Conservation (phyloP, 257 asterid genomes). For the Solanum dulcamara region DNA sequence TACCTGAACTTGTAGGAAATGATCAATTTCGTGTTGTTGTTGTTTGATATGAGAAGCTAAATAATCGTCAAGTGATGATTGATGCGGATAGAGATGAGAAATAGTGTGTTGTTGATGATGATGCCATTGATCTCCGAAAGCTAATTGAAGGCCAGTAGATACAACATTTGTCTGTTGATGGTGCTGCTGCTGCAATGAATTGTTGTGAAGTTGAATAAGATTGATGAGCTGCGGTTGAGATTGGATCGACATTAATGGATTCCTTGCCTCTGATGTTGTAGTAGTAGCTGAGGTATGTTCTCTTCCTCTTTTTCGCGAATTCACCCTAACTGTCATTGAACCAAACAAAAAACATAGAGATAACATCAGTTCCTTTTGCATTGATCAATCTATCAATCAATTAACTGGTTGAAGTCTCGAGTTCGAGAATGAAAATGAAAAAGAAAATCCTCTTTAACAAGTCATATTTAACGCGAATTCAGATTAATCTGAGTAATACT, state of each 20-base stretch:
- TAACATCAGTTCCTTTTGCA: background rate
- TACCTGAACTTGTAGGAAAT: constrained; percentile 6
- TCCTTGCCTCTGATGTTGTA: background rate
- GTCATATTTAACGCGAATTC: background rate
- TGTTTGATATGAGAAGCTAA: constrained; percentile 20
- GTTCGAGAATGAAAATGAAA: background rate
- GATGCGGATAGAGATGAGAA: constrained; percentile 25
- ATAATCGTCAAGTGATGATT: constrained; percentile 18
- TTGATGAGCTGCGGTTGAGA: constrained; percentile 10
- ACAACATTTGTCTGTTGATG: constrained; percentile 12
- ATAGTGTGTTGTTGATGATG: background rate
- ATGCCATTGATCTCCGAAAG: constrained; percentile 16
- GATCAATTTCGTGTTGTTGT: constrained; percentile 26
- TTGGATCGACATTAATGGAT: constrained; percentile 10
- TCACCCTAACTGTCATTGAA: constrained; percentile 3
- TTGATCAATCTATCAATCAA: background rate
- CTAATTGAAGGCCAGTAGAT: constrained; percentile 31
- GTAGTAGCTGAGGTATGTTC: background rate
- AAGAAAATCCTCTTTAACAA: background rate
- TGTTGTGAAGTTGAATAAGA: constrained; percentile 12
- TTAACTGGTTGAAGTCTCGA: background rate
- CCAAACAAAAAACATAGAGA: background rate
- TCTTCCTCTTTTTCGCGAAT: constrained; percentile 21
- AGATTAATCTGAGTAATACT: background rate
- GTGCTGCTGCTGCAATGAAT: background rate